Base-by-base conservation (phyloP, 1,139 yeast genomes). In the Zygosaccharomyces pseudobailii region DNA sequence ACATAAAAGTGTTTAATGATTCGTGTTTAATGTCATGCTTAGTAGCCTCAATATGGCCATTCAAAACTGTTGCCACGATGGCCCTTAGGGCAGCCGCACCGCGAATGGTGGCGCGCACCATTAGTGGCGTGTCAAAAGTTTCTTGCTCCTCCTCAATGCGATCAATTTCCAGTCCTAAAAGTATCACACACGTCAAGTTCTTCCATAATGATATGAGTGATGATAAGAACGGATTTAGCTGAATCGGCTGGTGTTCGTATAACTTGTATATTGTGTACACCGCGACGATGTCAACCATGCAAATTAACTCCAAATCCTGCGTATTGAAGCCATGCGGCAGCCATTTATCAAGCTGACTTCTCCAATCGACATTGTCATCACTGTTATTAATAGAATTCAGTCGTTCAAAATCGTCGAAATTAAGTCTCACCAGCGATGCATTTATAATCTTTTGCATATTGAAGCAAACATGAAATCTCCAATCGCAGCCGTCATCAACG, bases 51-150 rank as follows among this genome's bases (percentile, higher is more conserved):
- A 68, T 59, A 31, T 70, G 72, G 36, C 70, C 68, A 59, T 84
- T 83, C 42, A 85, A 62, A 17, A 81, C 71, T 54, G 82, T 71
- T 0, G 88, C 85, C 6, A 82, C 64, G 0, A 82, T 77, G 39
- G 79, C 74, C 31, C 94, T 65, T 21, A 84, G 67, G 0, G 88
- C 80, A 27, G 86, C 72, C 0, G 84, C 70, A 0, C 90, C 90
- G 52, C 82, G 73, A 9, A 84, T 71, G 0, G 79, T 73, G 33
- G 77, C 76, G 39, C 78, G 70, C 3, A 81, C 72, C 8, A 73
- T 53, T 17, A 69, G 66, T 0, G 87, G 87, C 0, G 84, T 77
- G 24, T 69, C 72, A 32, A 62, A 61, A 17, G 51, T 54, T 55
- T 61, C 47, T 31, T 69, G 54, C 52, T 68, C 57, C 36, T 73